These are phyloP conservation scores for Leptodermis oblonga DNA, from an alignment of 257 asterid genomes.

Conservation along the genomic window DNA sequence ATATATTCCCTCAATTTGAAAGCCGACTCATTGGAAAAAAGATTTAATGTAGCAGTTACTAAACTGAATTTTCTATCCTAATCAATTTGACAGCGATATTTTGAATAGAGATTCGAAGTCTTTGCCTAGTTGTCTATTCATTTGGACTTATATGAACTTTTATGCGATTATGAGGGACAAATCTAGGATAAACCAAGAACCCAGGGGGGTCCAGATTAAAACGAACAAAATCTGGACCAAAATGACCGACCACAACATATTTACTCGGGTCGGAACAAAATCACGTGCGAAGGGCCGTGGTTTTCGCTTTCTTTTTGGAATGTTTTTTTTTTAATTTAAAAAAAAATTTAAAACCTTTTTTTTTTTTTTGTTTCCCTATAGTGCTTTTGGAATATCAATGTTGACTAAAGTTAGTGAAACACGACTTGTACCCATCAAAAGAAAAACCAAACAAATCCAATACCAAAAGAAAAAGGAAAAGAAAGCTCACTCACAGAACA, in stretches of 20 bases:
- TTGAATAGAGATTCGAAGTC: too few species aligned
- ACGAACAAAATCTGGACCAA: not conserved
- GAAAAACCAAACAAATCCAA: not conserved
- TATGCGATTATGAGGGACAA: not conserved
- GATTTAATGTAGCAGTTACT: too few species aligned
- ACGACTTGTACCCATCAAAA: constrained; percentile 8
- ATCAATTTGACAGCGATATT: too few species aligned
- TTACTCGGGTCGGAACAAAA: constrained; percentile 15
- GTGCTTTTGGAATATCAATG: constrained; percentile 7
- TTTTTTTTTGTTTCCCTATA: not conserved
- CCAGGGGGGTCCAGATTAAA: not conserved
- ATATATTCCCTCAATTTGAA: too few species aligned
- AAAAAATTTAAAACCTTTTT: too few species aligned
- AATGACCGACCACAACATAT: not conserved
- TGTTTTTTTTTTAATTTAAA: not conserved
- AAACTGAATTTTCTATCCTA: too few species aligned
- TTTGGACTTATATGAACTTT: not conserved
- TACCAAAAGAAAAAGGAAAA: not conserved
- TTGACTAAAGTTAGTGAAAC: constrained; percentile 3
- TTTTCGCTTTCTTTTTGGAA: not conserved
- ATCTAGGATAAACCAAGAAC: not conserved
- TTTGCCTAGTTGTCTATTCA: too few species aligned
- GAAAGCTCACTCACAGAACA: not conserved
- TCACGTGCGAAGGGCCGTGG: constrained; percentile 18
- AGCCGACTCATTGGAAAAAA: too few species aligned